Conservation (phyloP, 306 rosid genomes). For the Begonia fuchsioides region DNA sequence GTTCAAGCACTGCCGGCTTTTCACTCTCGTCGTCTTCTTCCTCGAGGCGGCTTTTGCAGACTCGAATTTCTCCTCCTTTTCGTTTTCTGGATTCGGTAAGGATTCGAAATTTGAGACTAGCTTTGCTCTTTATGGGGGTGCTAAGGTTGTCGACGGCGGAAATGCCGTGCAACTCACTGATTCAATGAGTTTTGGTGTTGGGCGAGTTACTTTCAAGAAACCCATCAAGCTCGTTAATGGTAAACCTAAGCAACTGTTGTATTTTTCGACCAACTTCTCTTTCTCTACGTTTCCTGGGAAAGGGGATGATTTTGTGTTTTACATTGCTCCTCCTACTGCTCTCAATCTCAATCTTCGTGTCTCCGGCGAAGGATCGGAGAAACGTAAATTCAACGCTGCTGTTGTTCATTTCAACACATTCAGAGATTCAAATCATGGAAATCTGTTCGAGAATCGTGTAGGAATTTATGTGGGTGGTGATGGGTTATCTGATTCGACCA, state of each 20-base stretch:
- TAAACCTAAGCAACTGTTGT: conserved; percentile 33
- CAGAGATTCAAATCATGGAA: conserved; percentile 17
- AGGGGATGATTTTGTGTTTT: conserved; percentile 57
- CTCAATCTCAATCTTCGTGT: conserved; percentile 18
- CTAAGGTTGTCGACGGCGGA: conserved; percentile 40
- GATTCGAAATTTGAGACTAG: conserved; percentile 33
- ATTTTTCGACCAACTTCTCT: conserved; percentile 55
- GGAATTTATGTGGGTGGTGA: conserved; percentile 43
- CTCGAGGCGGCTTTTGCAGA: conserved; percentile 24
- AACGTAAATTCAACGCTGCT: conserved; percentile 19
- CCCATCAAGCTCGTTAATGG: conserved; percentile 56
- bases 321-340: conserved; percentile 54
- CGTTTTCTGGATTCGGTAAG: conserved; percentile 37
- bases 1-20: conserved; percentile 12
- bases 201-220: conserved; percentile 44
- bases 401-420: conserved; percentile 32
- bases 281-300: conserved; percentile 35
- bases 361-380: conserved; percentile 25
- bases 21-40: conserved; percentile 25
- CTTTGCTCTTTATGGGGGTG: conserved; percentile 51
- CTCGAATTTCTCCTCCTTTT: conserved; percentile 33
- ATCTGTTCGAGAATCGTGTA: conserved; percentile 25
- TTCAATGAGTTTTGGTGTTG: conserved; percentile 25
- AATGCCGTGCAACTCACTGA: conserved; percentile 38
- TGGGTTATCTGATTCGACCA: conserved; percentile 26